Conservation (phyloP, 352 stramenopile species). For the Globisporangium splendens region DNA sequence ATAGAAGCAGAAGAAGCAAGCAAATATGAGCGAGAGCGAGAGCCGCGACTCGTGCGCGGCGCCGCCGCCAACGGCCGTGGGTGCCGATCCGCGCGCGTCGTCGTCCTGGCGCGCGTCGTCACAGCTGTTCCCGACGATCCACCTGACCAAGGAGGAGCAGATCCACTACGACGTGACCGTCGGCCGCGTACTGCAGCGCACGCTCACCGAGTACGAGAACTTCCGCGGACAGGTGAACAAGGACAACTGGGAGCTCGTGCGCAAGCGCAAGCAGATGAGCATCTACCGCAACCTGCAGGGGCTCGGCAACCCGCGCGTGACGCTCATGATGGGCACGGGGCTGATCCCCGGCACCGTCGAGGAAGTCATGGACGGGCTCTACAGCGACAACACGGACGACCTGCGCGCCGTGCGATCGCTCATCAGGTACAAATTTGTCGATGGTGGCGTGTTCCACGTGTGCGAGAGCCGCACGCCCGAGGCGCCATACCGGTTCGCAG, state of each 20-base stretch:
- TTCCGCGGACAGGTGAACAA: conserved; percentile 11
- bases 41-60: neutral
- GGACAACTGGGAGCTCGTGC: conserved; percentile 12
- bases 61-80: neutral
- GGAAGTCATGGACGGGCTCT: conserved; percentile 40
- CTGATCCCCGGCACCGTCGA: conserved; percentile 11
- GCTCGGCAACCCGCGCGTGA: conserved; percentile 10
- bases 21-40: neutral
- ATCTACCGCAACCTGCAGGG: conserved; percentile 16
- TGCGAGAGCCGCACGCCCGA: conserved; percentile 24
- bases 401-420: conserved; percentile 27
- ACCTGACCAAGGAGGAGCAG: conserved; percentile 16
- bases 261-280: conserved; percentile 14
- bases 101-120: conserved; percentile 15
- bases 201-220: conserved; percentile 15
- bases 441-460: conserved; percentile 32
- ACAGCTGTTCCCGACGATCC: conserved; percentile 18
- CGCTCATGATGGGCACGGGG: conserved; percentile 12
- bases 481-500: conserved; percentile 33
- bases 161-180: conserved; percentile 17
- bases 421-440: conserved; percentile 26
- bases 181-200: conserved; percentile 14
- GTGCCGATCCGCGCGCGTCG: neutral
- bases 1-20: no score
- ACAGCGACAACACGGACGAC: conserved; percentile 36